Conservation (phyloP, 2,329 filamentous ascomycete species). For the Fusarium begoniae region DNA sequence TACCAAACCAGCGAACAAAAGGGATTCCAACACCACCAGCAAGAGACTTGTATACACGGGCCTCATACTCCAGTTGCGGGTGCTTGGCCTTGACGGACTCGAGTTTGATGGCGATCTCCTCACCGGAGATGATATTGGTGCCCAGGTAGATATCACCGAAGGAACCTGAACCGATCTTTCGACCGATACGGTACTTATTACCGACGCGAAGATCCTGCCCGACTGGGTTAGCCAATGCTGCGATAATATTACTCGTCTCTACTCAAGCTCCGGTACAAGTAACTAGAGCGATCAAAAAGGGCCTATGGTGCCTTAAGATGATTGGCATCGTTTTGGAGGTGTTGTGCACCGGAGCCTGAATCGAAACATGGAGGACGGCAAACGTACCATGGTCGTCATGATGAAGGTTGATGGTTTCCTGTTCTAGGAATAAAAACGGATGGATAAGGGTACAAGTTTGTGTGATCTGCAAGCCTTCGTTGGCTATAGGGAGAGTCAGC, state of each 20-base stretch:
- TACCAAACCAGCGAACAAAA: conserved; percentile 99
- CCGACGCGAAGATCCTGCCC: conserved; percentile 94
- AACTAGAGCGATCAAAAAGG: neutral
- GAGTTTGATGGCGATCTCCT: conserved; percentile 99
- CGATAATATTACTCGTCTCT: neutral
- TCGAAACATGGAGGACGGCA: neutral
- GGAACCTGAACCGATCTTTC: conserved; percentile 97
- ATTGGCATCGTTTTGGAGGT: neutral
- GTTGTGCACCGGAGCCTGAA: neutral
- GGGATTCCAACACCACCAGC: conserved; percentile 97
- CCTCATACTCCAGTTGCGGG: conserved; percentile 98
- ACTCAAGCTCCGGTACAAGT: neutral
- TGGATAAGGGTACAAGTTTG: conserved; percentile 6
- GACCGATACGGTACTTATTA: conserved; percentile 99
- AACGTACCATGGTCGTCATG: conserved; percentile 64
- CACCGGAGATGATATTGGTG: conserved; percentile 99
- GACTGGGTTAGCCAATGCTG: conserved; percentile 28
- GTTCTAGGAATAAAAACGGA: conserved; percentile 35
- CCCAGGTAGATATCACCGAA: conserved; percentile 99
- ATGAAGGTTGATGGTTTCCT: conserved; percentile 41
- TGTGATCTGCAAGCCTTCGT: conserved; percentile 35
- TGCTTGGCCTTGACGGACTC: conserved; percentile 99
- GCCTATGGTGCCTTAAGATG: neutral
- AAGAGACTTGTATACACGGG: conserved; percentile 88
- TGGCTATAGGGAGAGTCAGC: conserved; percentile 36